phyloP scores from a whole-genome alignment of 352 stramenopile species.

The Achlya hypogyna region DNA sequence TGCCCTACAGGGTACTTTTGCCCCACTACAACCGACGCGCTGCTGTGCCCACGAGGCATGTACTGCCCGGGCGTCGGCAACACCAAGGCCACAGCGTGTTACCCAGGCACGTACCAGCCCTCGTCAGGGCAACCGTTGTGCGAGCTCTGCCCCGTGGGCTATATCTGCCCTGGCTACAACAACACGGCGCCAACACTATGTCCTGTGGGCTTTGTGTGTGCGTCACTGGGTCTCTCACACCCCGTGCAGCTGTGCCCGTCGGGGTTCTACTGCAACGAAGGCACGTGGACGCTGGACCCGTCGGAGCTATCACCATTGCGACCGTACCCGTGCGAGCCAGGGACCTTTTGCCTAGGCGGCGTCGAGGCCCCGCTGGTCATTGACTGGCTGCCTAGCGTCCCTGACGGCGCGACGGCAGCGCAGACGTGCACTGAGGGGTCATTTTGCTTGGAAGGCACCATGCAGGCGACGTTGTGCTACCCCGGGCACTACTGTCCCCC shows the following conservation, averaged over 20 bases:
- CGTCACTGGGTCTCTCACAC: constrained; percentile 82
- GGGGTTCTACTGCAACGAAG: constrained; percentile 90
- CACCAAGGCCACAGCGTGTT: constrained; percentile 83
- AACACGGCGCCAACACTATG: constrained; percentile 73
- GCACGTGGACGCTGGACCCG: constrained; percentile 88
- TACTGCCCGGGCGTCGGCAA: constrained; percentile 95
- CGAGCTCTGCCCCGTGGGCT: constrained; percentile 89
- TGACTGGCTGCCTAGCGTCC: constrained; percentile 84
- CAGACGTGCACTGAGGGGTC: constrained; percentile 93
- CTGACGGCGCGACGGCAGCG: constrained; percentile 73
- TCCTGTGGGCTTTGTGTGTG: constrained; percentile 93
- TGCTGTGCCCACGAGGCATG: constrained; percentile 87
- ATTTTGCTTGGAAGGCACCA: constrained; percentile 77
- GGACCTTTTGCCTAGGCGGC: constrained; percentile 93
- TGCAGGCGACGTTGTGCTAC: constrained; percentile 77
- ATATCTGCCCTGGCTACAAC: constrained; percentile 88
- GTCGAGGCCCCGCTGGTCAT: constrained; percentile 88
- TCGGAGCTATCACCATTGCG: constrained; percentile 60
- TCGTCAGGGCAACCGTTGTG: constrained; percentile 81
- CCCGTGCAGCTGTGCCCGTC: constrained; percentile 89
- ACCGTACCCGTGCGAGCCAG: constrained; percentile 81
- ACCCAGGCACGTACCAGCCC: constrained; percentile 91
- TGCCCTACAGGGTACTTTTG: constrained; percentile 96
- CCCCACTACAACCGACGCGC: constrained; percentile 76
- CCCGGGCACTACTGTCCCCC: constrained; percentile 94